Percentiles rank a stretch among this genome's conserved stretches.
These are phyloP conservation scores for Talaromyces borbonicus DNA, from an alignment of 495 filamentous ascomycete species.

Conservation along the genomic window DNA sequence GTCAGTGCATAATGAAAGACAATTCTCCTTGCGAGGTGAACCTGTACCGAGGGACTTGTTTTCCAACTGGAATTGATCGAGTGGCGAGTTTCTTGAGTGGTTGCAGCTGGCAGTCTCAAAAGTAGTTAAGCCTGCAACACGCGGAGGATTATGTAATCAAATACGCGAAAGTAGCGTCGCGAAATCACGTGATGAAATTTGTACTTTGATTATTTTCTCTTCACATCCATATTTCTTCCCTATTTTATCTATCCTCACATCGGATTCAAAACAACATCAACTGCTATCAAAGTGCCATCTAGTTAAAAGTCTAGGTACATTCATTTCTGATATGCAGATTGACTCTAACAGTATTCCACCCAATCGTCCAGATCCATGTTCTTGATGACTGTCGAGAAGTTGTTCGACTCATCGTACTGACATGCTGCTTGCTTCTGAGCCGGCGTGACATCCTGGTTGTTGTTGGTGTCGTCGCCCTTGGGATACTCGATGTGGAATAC, in stretches of 20 bases:
- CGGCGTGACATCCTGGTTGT: constrained; percentile 23
- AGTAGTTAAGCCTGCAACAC: too few species aligned
- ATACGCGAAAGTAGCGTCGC: not conserved
- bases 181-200: not conserved
- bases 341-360: constrained; percentile 37
- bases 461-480: constrained; percentile 29
- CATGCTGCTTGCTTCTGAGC: constrained; percentile 25
- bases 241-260: not conserved
- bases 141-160: not conserved
- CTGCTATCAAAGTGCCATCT: too few species aligned
- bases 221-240: not conserved
- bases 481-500: constrained; percentile 71
- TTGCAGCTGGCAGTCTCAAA: too few species aligned
- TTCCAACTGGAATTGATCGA: not conserved
- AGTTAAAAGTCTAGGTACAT: too few species aligned
- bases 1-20: constrained; percentile 2
- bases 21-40: too few species aligned
- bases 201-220: not conserved
- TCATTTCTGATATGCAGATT: not conserved
- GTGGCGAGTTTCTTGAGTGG: too few species aligned
- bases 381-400: constrained; percentile 58
- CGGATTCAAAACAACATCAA: too few species aligned
- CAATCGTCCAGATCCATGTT: constrained; percentile 51
- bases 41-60: too few species aligned
- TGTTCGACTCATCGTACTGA: constrained; percentile 22